Evolutionary conservation across 192 early-diverging fungal genomes (phyloP), one percentile per base, ranked within the genome.

Genomic region (Mycoemilia scoparia): DNA sequence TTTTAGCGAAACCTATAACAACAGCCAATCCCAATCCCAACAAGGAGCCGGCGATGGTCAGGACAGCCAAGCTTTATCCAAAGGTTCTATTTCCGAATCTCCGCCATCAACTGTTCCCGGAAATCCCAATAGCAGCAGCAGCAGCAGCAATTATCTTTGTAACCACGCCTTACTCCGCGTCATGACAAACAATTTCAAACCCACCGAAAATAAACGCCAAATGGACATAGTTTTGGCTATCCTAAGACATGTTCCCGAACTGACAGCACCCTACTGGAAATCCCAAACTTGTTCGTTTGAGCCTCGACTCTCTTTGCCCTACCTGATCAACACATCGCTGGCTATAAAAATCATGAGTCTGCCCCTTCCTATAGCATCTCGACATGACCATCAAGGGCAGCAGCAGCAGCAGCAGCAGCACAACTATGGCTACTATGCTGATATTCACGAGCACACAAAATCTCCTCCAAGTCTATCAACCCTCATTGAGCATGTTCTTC

Each of bases 211-310:
- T 5, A 41, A 30, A 45, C 41, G 39, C 4, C 46, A 48, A 45
- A 36, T 41, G 0, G 49, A 51, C 4, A 41, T 62, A 38, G 49
- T 50, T 2, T 39, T 49, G 0, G 45, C 49, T 9, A 43, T 63
- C 23, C 14, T 63, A 39, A 45, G 49, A 4, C 45, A 32, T 15
- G 57, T 42, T 21, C 60, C 60, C 7, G 60, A 63, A 42, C 54
- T 63, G 14, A 38, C 57, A 22, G 60, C 60, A 12, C 60, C 60
- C 11, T 63, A 49, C 30, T 63, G 60, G 60, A 53, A 50, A 23
- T 46, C 35, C 45, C 46, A 38, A 27, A 15, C 19, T 7, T 31
- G 41, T 23, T 42, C 54, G 40, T 40, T 63, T 7, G 60, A 63
- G 39, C 54, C 60, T 13, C 49, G 54, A 34, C 34, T 52, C 32